Conservation (phyloP, 2,329 filamentous ascomycete genomes). For the Aspergillus nomiae region DNA sequence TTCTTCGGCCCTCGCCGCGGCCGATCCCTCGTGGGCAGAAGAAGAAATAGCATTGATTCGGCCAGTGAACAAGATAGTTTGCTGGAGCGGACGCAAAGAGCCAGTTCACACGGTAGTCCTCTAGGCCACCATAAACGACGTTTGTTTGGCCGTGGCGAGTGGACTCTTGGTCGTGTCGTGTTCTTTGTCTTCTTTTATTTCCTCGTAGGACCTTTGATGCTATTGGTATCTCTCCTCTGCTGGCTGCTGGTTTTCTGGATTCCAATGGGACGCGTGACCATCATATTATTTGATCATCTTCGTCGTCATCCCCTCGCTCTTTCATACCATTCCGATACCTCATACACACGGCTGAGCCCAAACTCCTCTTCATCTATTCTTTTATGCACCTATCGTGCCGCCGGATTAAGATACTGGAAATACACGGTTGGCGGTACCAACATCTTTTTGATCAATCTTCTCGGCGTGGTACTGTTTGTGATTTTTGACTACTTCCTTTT, state of each 20-base stretch:
- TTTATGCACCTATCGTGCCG: slow-evolving; percentile 94
- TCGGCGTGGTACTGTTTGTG: slow-evolving; percentile 89
- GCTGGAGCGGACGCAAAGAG: slow-evolving; percentile 67
- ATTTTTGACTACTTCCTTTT: slow-evolving; percentile 91
- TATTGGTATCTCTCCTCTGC: slow-evolving; percentile 83
- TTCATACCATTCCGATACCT: slow-evolving; percentile 85
- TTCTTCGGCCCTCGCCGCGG: slow-evolving; percentile 85
- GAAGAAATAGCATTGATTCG: slow-evolving; percentile 86
- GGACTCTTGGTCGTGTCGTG: slow-evolving; percentile 90
- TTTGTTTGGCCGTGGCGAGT: slow-evolving; percentile 91
- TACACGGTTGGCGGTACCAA: slow-evolving; percentile 98
- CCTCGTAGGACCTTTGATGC: slow-evolving; percentile 80
- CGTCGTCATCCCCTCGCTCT: slow-evolving; percentile 89
- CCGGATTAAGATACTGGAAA: slow-evolving; percentile 96
- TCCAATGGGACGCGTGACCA: slow-evolving; percentile 94
- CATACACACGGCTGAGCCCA: slow-evolving; percentile 70
- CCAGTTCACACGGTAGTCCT: slow-evolving; percentile 46
- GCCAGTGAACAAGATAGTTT: slow-evolving; percentile 87
- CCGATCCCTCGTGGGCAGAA: slow-evolving; percentile 80
- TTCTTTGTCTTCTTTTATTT: slow-evolving; percentile 98
- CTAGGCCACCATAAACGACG: slow-evolving; percentile 68
- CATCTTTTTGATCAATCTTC: slow-evolving; percentile 97
- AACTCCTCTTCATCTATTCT: slow-evolving; percentile 81
- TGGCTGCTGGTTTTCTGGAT: slow-evolving; percentile 98
- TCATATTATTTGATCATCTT: slow-evolving; percentile 86